Evolutionary conservation across 106 monocot species (phyloP), one percentile per base, ranked within the genome.

Genomic region (Posidonia australis): DNA sequence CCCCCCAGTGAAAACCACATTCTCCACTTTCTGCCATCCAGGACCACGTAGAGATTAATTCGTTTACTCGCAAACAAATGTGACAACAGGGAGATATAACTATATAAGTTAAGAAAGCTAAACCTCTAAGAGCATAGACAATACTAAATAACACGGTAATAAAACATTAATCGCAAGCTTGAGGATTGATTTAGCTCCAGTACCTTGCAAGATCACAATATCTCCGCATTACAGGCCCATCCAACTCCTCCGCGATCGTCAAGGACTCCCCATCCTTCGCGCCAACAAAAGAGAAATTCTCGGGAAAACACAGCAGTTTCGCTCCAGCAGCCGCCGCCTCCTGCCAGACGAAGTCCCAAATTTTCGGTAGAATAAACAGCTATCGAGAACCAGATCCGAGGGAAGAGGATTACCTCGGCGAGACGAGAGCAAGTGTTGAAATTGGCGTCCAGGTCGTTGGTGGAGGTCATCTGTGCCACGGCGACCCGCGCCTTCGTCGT

Each of bases 171-270:
- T 18, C 47, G 21, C 51, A 18, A n/a, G 3, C 7, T 31, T 21
- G 18, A 19, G 28, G 18, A 6, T 36, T 19, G 49, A 17, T 19
- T 4, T 30, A 11, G 13, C 61, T 42, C 43, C 20, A 29, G 44
- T 70, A 96, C 90, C 90, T 86, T 47, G 90, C 94, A 62, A 90
- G 90, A 49, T 84, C 79, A 61, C 90, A 96, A 62, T 96, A 96
- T 77, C 76, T 90, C 57, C 69, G 81, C 86, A 96, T 86, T 25
- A 80, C 63, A 44, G 86, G 80, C 13, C 94, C 94, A 72, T 90
- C 84, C 58, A 90, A 53, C 61, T 74, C 75, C 69, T 94, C 89
- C 4, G 89, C 86, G 44, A 90, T 82, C 66, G 73, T 56, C 67
- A 90, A 67, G 70, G 86, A 77, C 30, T 86, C 94, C 17, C 90